These are phyloP conservation scores for Termitomyces titanicus DNA, from an alignment of 768 basidiomycete species.

Conservation along the genomic window DNA sequence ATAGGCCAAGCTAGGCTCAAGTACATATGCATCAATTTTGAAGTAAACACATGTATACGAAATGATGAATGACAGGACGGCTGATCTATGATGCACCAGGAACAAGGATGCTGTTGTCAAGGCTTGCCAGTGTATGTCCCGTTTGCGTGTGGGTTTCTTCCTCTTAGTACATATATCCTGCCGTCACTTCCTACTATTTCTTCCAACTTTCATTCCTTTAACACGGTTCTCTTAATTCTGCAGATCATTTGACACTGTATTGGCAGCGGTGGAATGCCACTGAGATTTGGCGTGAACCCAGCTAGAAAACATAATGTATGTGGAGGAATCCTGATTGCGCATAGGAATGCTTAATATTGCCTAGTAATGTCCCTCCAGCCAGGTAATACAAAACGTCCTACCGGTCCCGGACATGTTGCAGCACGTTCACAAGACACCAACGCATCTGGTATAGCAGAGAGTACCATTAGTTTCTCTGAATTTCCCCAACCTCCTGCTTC, in stretches of 20 bases:
- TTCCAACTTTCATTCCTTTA: conserved; percentile 5
- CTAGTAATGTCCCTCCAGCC: conserved; percentile 15
- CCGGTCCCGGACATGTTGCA: conserved; percentile 27
- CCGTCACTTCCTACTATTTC: conserved; percentile 4
- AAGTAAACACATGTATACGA: conserved; percentile 4
- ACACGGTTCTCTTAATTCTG: neutral
- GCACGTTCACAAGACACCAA: conserved; percentile 45
- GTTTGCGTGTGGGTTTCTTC: neutral
- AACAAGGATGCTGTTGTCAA: conserved; percentile 12
- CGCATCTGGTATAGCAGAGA: conserved; percentile 54
- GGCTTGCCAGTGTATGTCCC: neutral
- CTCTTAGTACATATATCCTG: neutral
- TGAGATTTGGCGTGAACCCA: neutral
- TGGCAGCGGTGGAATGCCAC: neutral
- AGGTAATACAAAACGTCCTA: conserved; percentile 13
- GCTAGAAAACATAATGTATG: conserved; percentile 3
- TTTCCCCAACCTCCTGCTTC: conserved; percentile 53
- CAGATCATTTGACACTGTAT: neutral
- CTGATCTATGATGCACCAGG: conserved; percentile 12
- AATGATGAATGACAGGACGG: neutral
- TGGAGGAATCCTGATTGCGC: neutral
- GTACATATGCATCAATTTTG: neutral
- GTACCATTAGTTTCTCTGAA: conserved; percentile 51
- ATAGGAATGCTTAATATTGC: neutral
- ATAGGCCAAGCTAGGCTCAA: conserved; percentile 5